These are phyloP conservation scores for Eucommia ulmoides DNA, from an alignment of 257 asterid species.

Conservation along the genomic window DNA sequence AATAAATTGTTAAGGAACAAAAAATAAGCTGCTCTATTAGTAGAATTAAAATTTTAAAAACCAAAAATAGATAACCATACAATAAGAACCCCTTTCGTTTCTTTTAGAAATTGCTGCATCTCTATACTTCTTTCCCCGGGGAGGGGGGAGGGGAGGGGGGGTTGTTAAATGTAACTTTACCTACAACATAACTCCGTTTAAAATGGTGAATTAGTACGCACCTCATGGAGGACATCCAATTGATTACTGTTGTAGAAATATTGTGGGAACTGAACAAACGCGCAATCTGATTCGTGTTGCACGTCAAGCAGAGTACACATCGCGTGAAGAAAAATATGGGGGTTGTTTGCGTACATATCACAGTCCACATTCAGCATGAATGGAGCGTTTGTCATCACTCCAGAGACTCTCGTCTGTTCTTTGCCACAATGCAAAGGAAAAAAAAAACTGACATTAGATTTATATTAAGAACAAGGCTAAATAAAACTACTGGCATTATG, in stretches of 20 bases:
- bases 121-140: too few relatives aligned
- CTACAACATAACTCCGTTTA: too few relatives aligned
- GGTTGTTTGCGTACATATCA: constrained; percentile 27
- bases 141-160: too few relatives aligned
- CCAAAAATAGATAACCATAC: too few relatives aligned
- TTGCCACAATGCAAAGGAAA: background rate
- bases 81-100: background rate
- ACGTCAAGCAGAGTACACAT: constrained; percentile 24
- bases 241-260: constrained; percentile 13
- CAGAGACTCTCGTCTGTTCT: constrained; percentile 25
- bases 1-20: too few relatives aligned
- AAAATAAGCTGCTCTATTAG: too few relatives aligned
- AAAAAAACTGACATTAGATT: background rate
- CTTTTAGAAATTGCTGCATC: too few relatives aligned
- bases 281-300: constrained; percentile 16
- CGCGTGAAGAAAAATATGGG: constrained; percentile 22
- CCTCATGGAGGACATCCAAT: background rate
- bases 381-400: constrained; percentile 32
- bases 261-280: constrained; percentile 28
- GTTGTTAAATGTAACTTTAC: too few relatives aligned
- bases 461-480: background rate
- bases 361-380: constrained; percentile 32
- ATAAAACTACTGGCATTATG: too few relatives aligned
- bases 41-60: too few relatives aligned
- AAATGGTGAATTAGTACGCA: background rate